Evolutionary conservation across 176 grass and related monocot species (phyloP).

Genomic region (Phoenix roebelenii): DNA sequence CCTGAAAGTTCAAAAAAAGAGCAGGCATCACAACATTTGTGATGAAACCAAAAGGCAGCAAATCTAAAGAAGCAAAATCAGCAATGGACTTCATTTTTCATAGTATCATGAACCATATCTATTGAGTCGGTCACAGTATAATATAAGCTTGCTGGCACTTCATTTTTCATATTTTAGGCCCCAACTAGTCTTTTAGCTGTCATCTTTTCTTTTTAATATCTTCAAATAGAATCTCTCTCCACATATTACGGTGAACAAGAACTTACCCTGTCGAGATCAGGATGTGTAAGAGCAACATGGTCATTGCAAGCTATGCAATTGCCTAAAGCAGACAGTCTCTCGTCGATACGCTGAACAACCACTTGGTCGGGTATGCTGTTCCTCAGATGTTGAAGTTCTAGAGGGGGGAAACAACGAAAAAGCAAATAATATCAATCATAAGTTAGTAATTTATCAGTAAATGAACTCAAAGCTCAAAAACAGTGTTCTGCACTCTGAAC

Average conservation of each 20-base stretch:
- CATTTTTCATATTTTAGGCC: too few relatives aligned
- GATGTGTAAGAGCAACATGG: constrained; percentile 98
- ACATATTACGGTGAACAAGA: background rate
- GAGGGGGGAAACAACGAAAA: constrained; percentile 9
- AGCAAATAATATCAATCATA: background rate
- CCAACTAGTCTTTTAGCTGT: too few relatives aligned
- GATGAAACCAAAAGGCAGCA: too few relatives aligned
- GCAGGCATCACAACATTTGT: too few relatives aligned
- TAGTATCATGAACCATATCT: too few relatives aligned
- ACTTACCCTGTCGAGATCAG: constrained; percentile 87
- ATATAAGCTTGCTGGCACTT: too few relatives aligned
- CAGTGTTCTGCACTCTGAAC: too few relatives aligned
- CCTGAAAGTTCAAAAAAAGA: constrained; percentile 24
- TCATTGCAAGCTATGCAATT: constrained; percentile 93
- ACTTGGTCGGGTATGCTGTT: constrained; percentile 93
- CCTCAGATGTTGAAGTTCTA: constrained; percentile 95
- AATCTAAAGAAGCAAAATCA: too few relatives aligned
- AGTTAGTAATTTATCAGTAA: background rate
- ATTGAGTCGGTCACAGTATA: too few relatives aligned
- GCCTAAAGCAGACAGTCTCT: constrained; percentile 76
- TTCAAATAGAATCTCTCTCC: background rate
- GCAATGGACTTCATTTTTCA: too few relatives aligned
- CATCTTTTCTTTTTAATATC: too few relatives aligned
- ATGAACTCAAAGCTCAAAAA: background rate
- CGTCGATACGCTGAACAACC: constrained; percentile 87